phyloP scores from a whole-genome alignment of 2,329 filamentous ascomycete species.

The Teratosphaeria viscida region DNA sequence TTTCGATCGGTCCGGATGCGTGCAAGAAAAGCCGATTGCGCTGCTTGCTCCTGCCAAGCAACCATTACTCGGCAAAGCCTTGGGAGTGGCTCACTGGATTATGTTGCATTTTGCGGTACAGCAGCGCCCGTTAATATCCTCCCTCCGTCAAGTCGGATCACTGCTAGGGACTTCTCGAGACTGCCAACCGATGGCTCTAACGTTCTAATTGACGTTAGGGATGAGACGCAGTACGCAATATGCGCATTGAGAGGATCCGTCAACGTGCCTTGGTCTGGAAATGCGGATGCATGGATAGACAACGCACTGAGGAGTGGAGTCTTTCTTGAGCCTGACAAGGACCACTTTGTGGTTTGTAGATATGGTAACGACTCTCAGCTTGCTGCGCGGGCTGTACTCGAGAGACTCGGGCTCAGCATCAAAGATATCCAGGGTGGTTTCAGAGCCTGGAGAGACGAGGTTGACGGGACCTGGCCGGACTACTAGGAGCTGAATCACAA shows the following conservation, averaged over 20 bases:
- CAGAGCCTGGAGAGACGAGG: constrained; percentile 57
- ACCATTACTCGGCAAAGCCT: constrained; percentile 55
- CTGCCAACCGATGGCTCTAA: constrained; percentile 30
- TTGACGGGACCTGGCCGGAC: constrained; percentile 51
- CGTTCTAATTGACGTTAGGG: constrained; percentile 70
- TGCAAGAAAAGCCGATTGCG: constrained; percentile 57
- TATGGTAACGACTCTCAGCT: constrained; percentile 72
- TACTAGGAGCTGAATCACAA: constrained; percentile 29
- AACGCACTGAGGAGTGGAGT: constrained; percentile 14
- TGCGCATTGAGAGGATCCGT: constrained; percentile 65
- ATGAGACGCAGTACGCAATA: constrained; percentile 74
- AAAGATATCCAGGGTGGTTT: constrained; percentile 64
- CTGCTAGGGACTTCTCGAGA: constrained; percentile 48
- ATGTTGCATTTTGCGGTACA: constrained; percentile 74
- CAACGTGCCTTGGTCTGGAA: constrained; percentile 58
- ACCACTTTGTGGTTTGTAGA: constrained; percentile 53
- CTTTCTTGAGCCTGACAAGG: constrained; percentile 33
- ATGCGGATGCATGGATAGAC: constrained; percentile 27
- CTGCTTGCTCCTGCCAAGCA: constrained; percentile 59
- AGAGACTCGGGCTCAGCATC: constrained; percentile 51
- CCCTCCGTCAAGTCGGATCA: constrained; percentile 54
- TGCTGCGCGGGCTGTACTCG: constrained; percentile 54
- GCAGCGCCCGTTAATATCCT: constrained; percentile 46
- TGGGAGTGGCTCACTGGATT: constrained; percentile 60
- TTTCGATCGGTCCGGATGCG: constrained; percentile 72